Base-by-base conservation (phyloP, 805 yeast genomes). In the Jamesozyma jinghongensis region DNA sequence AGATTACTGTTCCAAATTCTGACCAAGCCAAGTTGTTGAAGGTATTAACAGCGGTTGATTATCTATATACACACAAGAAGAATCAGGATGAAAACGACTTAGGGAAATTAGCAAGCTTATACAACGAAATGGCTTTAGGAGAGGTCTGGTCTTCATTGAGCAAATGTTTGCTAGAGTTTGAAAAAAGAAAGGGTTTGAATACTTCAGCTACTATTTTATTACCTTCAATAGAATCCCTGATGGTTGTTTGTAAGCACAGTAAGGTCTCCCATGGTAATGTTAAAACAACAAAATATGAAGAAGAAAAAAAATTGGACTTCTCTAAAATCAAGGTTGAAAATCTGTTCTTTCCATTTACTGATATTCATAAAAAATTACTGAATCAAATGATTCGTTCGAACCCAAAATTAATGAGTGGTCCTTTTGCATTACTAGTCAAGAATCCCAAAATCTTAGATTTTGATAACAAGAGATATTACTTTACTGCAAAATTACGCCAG, bases 401-500 rank as follows among this genome's bases (percentile, higher is more conserved):
- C 60, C 94, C 97, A 1, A 85, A 87, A 52, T 69, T 92, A 51
- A 85, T 90, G 95, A 82, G 90, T 60, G 98, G 98, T 0, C 94
- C 97, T 13, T 87, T 92, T 57, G 77, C 95, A 1, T 79, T 87
- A 70, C 68, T 92, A 50, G 90, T 92, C 13, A 73, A 81, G 51
- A 90, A 86, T 56, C 92, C 96, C 6, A 79, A 79, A 55, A 90
- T 88, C 2, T 66, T 92, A 48, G 97, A 92, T 53, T 92, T 92
- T 65, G 97, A 92, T 62, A 92, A 88, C 65, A 92, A 94, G 65
- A 75, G 85, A 54, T 79, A 79, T 50, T 87, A 80, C 62, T 90
- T 92, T 56, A 84, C 78, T 49, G 73, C 90, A 37, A 77, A 79
- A 51, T 56, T 92, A 13, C 88, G 83, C 50, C 57, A 66, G 25